A percentile compares a stretch with the other conserved stretches of the same genome.
These are phyloP conservation scores for Barnettozyma hawaiiensis DNA, from an alignment of 1,139 yeast species.

Conservation along the genomic window DNA sequence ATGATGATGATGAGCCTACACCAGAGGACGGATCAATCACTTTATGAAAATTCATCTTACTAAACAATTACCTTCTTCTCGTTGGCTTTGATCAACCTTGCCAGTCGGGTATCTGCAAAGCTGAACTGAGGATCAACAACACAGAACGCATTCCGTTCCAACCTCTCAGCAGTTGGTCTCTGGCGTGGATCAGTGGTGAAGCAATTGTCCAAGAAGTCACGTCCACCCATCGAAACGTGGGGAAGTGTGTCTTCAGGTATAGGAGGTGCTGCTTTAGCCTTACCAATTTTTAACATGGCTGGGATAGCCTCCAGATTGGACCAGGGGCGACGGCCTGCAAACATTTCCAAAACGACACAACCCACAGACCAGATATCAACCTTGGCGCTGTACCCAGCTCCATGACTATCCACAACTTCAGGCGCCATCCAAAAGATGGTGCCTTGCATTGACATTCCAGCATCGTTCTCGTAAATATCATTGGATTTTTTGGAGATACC, in stretches of 20 bases:
- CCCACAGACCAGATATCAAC: conserved; percentile 93
- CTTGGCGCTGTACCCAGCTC: conserved; percentile 94
- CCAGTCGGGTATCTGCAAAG: conserved; percentile 62
- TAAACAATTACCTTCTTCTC: conserved; percentile 33
- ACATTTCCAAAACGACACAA: conserved; percentile 94
- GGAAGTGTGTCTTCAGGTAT: conserved; percentile 81
- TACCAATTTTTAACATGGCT: conserved; percentile 66
- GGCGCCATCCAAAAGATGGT: conserved; percentile 99
- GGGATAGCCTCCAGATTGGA: conserved; percentile 73
- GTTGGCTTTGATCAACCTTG: conserved; percentile 46
- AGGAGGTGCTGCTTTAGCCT: conserved; percentile 84
- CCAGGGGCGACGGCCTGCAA: conserved; percentile 83
- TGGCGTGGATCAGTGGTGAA: conserved; percentile 75
- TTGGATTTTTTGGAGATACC: conserved; percentile 89
- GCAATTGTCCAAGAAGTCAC: conserved; percentile 67
- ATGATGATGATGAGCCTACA: background rate
- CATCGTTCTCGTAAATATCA: conserved; percentile 84
- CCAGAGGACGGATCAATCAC: background rate
- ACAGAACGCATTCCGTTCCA: conserved; percentile 62
- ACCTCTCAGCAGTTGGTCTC: conserved; percentile 80
- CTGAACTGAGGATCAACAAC: conserved; percentile 41
- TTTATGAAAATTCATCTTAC: background rate
- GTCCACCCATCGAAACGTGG: conserved; percentile 57
- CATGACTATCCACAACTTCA: conserved; percentile 83
- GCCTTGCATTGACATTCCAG: conserved; percentile 98